phyloP scores from a whole-genome alignment of 371 early-diverging fungal species.

The Gilbertella persicaria region DNA sequence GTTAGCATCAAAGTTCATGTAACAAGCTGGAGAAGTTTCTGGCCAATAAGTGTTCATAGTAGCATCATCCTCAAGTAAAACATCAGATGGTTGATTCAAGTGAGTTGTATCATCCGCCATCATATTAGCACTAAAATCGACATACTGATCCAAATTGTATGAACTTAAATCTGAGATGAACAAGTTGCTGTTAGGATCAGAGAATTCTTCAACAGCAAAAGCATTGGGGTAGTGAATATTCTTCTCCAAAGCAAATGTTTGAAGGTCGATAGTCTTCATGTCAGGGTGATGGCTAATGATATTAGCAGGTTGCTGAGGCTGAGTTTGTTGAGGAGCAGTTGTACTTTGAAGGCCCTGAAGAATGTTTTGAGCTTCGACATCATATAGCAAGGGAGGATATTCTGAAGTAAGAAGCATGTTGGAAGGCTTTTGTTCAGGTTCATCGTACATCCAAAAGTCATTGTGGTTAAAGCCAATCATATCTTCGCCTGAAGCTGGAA shows the following conservation, averaged over 20 bases:
- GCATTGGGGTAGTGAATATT: constrained; percentile 13
- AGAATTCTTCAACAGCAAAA: constrained; percentile 10
- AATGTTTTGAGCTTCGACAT: constrained; percentile 19
- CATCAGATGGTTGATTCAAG: constrained; percentile 8
- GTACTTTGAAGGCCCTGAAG: constrained; percentile 16
- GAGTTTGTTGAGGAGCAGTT: background rate
- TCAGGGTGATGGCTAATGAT: constrained; percentile 9
- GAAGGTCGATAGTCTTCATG: constrained; percentile 25
- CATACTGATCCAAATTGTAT: constrained; percentile 19
- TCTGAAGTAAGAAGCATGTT: constrained; percentile 13
- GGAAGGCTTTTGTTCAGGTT: constrained; percentile 5
- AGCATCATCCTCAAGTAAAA: constrained; percentile 7
- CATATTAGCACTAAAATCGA: constrained; percentile 9
- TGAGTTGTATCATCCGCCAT: constrained; percentile 4
- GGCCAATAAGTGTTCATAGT: constrained; percentile 16
- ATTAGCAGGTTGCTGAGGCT: background rate
- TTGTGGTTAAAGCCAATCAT: background rate
- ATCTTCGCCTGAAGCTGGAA: background rate
- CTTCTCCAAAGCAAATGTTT: constrained; percentile 11
- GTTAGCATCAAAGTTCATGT: constrained; percentile 1
- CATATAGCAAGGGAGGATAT: constrained; percentile 9
- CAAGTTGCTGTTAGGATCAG: constrained; percentile 10
- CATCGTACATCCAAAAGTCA: constrained; percentile 19
- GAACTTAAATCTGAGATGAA: constrained; percentile 10
- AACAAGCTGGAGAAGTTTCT: background rate